phyloP scores from a whole-genome alignment of 1,284 basidiomycete species.

The Inonotus hispidus region DNA sequence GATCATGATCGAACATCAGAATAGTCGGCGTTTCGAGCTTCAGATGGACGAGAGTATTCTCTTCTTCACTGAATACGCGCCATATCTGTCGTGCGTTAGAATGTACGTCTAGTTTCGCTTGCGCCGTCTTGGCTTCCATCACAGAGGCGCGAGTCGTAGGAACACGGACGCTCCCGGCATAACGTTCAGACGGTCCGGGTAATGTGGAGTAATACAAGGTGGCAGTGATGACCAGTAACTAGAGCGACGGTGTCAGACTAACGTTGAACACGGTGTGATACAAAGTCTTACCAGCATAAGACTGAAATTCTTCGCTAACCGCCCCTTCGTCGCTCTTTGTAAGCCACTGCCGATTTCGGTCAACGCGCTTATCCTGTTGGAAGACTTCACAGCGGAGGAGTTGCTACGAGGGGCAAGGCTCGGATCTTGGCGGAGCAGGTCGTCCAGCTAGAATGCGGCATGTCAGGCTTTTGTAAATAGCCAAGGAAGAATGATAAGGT shows the following conservation, averaged over 20 bases:
- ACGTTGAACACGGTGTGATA: slow-evolving; percentile 5
- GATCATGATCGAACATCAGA: slow-evolving; percentile 55
- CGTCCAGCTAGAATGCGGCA: slow-evolving; percentile 54
- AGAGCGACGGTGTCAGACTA: slow-evolving; percentile 15
- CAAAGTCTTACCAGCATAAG: slow-evolving; percentile 57
- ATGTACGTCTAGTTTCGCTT: slow-evolving; percentile 25
- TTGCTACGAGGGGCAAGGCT: slow-evolving; percentile 38
- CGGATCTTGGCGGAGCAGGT: slow-evolving; percentile 67
- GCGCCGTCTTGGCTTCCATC: slow-evolving; percentile 27
- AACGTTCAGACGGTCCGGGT: slow-evolving; percentile 36
- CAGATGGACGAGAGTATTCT: slow-evolving; percentile 69
- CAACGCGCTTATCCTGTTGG: background rate
- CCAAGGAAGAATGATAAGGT: slow-evolving; percentile 19
- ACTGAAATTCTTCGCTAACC: slow-evolving; percentile 78
- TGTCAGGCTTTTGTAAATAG: background rate
- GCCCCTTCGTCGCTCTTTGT: slow-evolving; percentile 34
- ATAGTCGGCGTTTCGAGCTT: slow-evolving; percentile 77
- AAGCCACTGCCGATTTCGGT: background rate
- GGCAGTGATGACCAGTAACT: slow-evolving; percentile 71
- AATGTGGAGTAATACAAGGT: slow-evolving; percentile 68
- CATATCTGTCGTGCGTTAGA: slow-evolving; percentile 67
- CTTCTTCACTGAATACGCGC: slow-evolving; percentile 74
- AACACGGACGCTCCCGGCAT: slow-evolving; percentile 25
- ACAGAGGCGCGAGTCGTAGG: slow-evolving; percentile 32
- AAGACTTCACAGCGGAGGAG: slow-evolving; percentile 15